Base-by-base conservation (phyloP, 805 yeast genomes). In the Metschnikowia cubensis region DNA sequence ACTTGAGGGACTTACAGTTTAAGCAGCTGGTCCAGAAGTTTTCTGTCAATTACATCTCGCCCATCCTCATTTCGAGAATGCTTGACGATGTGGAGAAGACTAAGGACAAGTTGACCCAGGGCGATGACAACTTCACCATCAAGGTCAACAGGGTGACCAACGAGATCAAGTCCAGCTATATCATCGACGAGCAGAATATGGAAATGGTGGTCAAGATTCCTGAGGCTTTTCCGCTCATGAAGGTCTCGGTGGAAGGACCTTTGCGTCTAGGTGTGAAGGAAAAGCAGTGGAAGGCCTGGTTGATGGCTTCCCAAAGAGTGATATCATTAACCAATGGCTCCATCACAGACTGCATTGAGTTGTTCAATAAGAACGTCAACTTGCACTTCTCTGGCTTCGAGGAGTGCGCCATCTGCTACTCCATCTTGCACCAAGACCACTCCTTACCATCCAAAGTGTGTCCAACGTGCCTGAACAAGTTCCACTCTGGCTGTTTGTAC, bases 401-500 rank as follows among this genome's bases (percentile, higher is more conserved):
- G 61, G 98, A 92, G 52, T 94, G 99, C 77, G 96, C 98, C 2
- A 90, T 94, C 58, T 94, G 99, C 66, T 94, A 94, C 66, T 87
- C 96, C 14, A 85, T 92, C 50, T 71, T 94, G 55, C 96, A 91
- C 63, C 90, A 87, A 54, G 97, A 90, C 61, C 88, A 87, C 60
- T 85, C 96, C 6, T 76, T 94, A 50, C 99, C 99, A 6, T 82
- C 89, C 45, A 91, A 89, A 68, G 78, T 78, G 2, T 94, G 99
- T 69, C 75, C 85, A 14, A 90, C 96, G 0, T 94, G 99, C 76
- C 82, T 82, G 62, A 92, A 94, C 74, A 89, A 87, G 65, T 94
- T 91, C 75, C 99, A 94, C 67, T 84, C 96, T 6, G 96, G 94
- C 3, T 94, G 99, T 75, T 73, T 94, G 39, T 91, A 89, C 75